These are phyloP conservation scores for Cetraspora pellucida DNA, from an alignment of 192 early-diverging fungal species.

Conservation along the genomic window DNA sequence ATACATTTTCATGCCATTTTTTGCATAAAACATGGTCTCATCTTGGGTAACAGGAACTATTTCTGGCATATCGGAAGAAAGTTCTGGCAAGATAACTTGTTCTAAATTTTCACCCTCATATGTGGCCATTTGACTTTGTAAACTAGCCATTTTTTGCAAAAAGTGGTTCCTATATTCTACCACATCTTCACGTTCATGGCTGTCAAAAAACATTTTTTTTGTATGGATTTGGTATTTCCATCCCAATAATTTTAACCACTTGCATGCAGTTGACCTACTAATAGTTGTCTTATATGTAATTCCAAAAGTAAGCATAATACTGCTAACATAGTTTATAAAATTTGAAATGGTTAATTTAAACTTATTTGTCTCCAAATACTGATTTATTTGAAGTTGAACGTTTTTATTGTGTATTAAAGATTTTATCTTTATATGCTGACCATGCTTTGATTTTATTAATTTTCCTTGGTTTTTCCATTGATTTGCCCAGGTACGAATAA, in stretches of 20 bases:
- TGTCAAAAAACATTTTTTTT: slow-evolving; percentile 15
- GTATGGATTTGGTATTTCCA: too few species aligned
- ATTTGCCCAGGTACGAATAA: slow-evolving; percentile 9
- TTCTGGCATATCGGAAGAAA: background rate
- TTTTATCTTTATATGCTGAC: background rate
- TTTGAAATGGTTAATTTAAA: too few species aligned
- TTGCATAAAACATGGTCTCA: slow-evolving; percentile 10
- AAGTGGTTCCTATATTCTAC: background rate
- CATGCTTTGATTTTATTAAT: background rate
- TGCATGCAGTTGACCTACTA: too few species aligned
- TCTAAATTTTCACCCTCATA: too few species aligned
- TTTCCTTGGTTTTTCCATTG: background rate
- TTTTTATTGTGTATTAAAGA: background rate
- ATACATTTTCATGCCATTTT: background rate
- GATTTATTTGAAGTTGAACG: too few species aligned
- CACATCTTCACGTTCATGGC: too few species aligned
- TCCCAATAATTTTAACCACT: too few species aligned
- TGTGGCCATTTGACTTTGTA: background rate
- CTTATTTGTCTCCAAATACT: too few species aligned
- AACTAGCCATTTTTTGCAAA: background rate
- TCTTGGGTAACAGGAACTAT: slow-evolving; percentile 13
- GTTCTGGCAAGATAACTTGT: background rate
- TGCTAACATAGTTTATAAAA: too few species aligned
- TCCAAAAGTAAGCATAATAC: too few species aligned
- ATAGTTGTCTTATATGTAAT: too few species aligned